Base-by-base conservation (phyloP, 495 filamentous ascomycete species). In the Hyaloscypha finlandica region DNA sequence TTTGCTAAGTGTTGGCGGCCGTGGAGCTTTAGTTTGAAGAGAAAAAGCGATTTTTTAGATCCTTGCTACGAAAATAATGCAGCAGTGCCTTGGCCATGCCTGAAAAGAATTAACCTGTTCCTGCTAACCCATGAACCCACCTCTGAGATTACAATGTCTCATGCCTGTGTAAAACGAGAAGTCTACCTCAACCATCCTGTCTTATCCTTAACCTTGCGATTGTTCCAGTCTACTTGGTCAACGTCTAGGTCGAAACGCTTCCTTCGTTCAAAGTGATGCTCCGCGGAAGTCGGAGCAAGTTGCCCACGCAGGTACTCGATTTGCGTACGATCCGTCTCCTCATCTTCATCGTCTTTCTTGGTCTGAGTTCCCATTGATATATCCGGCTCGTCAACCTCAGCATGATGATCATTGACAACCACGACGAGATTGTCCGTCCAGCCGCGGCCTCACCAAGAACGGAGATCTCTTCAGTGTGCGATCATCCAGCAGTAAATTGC, bases 1-100 rank as follows among this genome's bases (percentile, higher is more conserved):
- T 29, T 39, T 73, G 60, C 29, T 71, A 32, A 66, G 66, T 22
- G 71, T 73, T 59, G 71, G 71, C 22, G 71, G 71, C n/a, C 35
- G 71, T 39, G 69, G 71, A 32, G 67, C 71, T 4, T 45, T 73
- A 37, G 59, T 63, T 56, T 73, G 51, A 63, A 53, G 51, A 25
- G 19, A 56, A 30, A 11, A 29, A 30, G 29, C 6, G 53, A 25
- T 19, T 48, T 48, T 48, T 48, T 48, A 1, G 6, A 11, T 19
- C 16, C 4, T 48, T 48, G 42, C 16, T 48, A 48, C 42, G 12
- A 48, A 48, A 19, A 19, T 4, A 48, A 48, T 48, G 14, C 11
- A 48, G 42, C 42, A 48, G 9, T 48, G 16, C 16, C 2, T 48
- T 11, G 8, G 35, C 4, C 16, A 48, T 48, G 42, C 42, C 11